Evolutionary conservation across 83 land plant species (phyloP).

Genomic region (Picea engelmannii): DNA sequence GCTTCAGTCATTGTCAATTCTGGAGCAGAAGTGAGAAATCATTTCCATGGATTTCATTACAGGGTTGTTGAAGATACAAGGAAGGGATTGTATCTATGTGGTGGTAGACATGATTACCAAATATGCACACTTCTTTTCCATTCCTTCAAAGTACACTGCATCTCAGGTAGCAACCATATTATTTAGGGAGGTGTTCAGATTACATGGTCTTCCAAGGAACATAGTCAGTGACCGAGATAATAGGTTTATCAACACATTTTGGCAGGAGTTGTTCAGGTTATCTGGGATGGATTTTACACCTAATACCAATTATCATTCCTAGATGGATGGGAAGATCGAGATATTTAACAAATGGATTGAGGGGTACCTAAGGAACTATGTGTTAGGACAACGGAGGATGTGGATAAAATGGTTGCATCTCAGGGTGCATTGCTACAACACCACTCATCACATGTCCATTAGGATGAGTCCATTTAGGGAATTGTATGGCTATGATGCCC

Average conservation of each 20-base stretch:
- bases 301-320: not conserved
- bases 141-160: too few species aligned
- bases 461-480: too few species aligned
- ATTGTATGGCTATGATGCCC: too few species aligned
- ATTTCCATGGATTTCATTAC: too few species aligned
- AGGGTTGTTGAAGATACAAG: too few species aligned
- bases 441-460: not conserved
- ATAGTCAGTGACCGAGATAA: not conserved
- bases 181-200: not conserved
- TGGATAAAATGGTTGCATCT: not conserved
- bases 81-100: too few species aligned
- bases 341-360: too few species aligned
- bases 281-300: not conserved
- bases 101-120: not conserved
- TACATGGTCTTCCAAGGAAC: not conserved
- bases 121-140: not conserved
- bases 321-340: too few species aligned
- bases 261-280: not conserved
- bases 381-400: too few species aligned
- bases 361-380: too few species aligned
- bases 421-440: not conserved
- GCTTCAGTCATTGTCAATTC: too few species aligned
- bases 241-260: not conserved
- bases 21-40: too few species aligned
- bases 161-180: not conserved